A percentile compares a stretch with the other conserved stretches of the same genome.
Evolutionary conservation across 345 rosid species (phyloP).

Genomic region (Citrus sinensis): DNA sequence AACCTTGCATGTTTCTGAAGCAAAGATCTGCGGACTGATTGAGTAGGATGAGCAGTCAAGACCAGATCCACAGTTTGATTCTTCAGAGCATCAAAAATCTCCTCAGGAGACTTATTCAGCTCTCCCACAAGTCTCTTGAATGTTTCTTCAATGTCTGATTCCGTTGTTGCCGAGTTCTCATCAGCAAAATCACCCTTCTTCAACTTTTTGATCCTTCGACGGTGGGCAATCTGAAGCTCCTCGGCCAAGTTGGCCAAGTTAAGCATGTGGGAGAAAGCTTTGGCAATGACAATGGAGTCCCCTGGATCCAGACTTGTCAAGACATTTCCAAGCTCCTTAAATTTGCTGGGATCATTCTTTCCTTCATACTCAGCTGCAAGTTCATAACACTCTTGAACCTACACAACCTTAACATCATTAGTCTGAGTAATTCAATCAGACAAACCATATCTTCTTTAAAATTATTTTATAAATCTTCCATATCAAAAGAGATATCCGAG

Average conservation of each 20-base stretch:
- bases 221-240: constrained; percentile 93
- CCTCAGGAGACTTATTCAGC: constrained; percentile 83
- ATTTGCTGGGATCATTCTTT: constrained; percentile 61
- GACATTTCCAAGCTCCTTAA: constrained; percentile 85
- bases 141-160: constrained; percentile 94
- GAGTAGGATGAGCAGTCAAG: constrained; percentile 98
- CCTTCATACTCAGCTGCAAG: constrained; percentile 96
- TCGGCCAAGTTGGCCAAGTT: constrained; percentile 97
- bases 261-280: constrained; percentile 95
- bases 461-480: background rate
- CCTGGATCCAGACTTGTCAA: constrained; percentile 93
- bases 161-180: constrained; percentile 85
- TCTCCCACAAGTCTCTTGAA: constrained; percentile 80
- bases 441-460: constrained; percentile 6
- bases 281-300: constrained; percentile 88
- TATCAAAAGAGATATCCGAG: background rate
- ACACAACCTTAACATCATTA: constrained; percentile 14
- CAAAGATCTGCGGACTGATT: constrained; percentile 91
- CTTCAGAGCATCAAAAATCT: constrained; percentile 88
- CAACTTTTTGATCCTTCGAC: constrained; percentile 72
- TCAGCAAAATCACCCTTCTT: constrained; percentile 87
- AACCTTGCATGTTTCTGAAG: constrained; percentile 98
- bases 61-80: constrained; percentile 98
- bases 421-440: background rate
- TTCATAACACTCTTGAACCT: constrained; percentile 98